These are phyloP conservation scores for Pogostemon cablin DNA, from an alignment of 257 asterid genomes.

Conservation along the genomic window DNA sequence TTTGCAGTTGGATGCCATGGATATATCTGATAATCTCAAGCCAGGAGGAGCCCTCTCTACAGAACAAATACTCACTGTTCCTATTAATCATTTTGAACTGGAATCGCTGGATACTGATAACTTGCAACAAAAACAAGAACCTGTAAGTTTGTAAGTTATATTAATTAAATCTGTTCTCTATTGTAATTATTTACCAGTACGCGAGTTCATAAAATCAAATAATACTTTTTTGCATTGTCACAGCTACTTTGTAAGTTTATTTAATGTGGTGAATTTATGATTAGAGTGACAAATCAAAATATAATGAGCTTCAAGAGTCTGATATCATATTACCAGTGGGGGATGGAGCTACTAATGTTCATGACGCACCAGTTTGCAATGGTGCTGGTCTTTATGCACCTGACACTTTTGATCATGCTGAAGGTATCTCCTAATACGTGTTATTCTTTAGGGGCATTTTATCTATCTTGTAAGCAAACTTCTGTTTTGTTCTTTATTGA, in stretches of 20 bases:
- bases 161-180: constrained; percentile 25
- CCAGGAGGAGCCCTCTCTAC: constrained; percentile 33
- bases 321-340: constrained; percentile 39
- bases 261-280: constrained; percentile 36
- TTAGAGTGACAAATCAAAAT: constrained; percentile 46
- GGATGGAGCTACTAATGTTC: constrained; percentile 37
- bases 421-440: constrained; percentile 49
- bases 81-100: constrained; percentile 27
- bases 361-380: constrained; percentile 38
- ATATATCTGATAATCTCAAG: constrained; percentile 41
- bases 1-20: constrained; percentile 38
- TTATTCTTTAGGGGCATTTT: constrained; percentile 1
- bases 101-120: constrained; percentile 29
- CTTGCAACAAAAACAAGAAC: constrained; percentile 48
- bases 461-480: constrained; percentile 15
- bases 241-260: constrained; percentile 28
- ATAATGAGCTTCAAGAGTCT: constrained; percentile 33
- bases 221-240: constrained; percentile 11
- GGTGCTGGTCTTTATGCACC: constrained; percentile 53
- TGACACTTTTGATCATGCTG: constrained; percentile 62
- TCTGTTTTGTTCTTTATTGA: constrained; percentile 15
- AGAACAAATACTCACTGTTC: constrained; percentile 35
- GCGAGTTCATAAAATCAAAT: background rate
- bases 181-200: constrained; percentile 4
- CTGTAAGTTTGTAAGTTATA: constrained; percentile 54